These are phyloP conservation scores for Lactarius deliciosus DNA, from an alignment of 768 basidiomycete species.

Conservation along the genomic window DNA sequence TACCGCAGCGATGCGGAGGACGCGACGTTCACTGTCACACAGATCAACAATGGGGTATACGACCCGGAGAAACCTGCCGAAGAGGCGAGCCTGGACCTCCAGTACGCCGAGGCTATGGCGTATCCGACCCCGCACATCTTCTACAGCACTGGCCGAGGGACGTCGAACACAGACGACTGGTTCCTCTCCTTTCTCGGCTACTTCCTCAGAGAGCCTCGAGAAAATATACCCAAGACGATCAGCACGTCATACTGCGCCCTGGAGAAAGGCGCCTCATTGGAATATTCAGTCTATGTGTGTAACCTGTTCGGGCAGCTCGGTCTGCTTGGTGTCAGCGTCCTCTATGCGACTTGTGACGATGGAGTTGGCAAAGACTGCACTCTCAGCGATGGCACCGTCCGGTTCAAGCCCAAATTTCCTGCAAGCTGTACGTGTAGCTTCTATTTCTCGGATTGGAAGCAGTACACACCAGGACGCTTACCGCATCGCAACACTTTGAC, in stretches of 20 bases:
- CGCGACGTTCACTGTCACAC: background rate
- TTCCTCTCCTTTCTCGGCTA: background rate
- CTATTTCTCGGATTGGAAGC: no score
- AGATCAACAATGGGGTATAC: background rate
- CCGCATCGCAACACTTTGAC: background rate
- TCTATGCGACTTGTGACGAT: background rate
- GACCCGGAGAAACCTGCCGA: background rate
- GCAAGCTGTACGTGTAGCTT: background rate
- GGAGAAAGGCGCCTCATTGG: background rate
- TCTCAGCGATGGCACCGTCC: background rate
- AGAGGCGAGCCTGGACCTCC: background rate
- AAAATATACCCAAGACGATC: background rate
- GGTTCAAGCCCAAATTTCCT: background rate
- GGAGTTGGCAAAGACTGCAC: background rate
- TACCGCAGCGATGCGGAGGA: background rate
- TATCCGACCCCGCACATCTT: background rate
- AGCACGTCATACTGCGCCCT: background rate
- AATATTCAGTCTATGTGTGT: background rate
- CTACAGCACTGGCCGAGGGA: background rate
- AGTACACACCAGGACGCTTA: background rate
- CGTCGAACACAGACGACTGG: background rate
- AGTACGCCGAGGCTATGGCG: background rate
- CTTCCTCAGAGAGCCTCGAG: background rate
- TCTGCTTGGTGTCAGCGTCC: background rate
- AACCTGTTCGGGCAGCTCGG: background rate